Conservation (phyloP, 176 grass and related monocot species). For the Triticum turgidum region DNA sequence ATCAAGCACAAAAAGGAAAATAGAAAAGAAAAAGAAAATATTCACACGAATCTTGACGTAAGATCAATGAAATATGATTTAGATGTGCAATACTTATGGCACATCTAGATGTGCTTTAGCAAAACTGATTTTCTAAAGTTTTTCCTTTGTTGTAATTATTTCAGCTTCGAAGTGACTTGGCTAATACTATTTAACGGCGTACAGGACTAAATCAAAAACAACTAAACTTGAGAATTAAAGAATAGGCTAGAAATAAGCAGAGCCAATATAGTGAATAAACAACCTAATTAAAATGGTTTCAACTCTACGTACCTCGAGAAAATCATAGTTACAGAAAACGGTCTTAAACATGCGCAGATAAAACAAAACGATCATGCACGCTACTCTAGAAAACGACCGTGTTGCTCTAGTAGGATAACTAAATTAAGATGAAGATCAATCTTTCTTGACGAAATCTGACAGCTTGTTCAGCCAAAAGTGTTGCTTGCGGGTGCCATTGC, state of each 20-base stretch:
- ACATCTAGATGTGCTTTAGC: too few relatives aligned
- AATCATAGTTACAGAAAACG: not conserved
- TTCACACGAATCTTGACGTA: too few relatives aligned
- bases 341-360: not conserved
- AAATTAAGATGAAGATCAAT: not conserved
- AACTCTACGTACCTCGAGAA: not conserved
- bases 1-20: too few relatives aligned
- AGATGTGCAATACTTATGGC: too few relatives aligned
- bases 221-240: not conserved
- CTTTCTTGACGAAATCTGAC: conserved; percentile 56
- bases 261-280: not conserved
- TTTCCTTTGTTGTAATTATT: too few relatives aligned
- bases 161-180: too few relatives aligned
- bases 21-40: too few relatives aligned
- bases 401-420: not conserved
- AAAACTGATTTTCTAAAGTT: too few relatives aligned
- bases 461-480: conserved; percentile 71
- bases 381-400: not conserved
- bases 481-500: conserved; percentile 73
- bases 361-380: not conserved
- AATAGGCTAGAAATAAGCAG: not conserved
- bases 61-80: too few relatives aligned
- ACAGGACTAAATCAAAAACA: too few relatives aligned
- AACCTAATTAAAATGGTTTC: not conserved
- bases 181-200: too few relatives aligned